These are phyloP conservation scores for Cryptosporidium ryanae DNA, from an alignment of 169 alveolate genomes.

Conservation along the genomic window DNA sequence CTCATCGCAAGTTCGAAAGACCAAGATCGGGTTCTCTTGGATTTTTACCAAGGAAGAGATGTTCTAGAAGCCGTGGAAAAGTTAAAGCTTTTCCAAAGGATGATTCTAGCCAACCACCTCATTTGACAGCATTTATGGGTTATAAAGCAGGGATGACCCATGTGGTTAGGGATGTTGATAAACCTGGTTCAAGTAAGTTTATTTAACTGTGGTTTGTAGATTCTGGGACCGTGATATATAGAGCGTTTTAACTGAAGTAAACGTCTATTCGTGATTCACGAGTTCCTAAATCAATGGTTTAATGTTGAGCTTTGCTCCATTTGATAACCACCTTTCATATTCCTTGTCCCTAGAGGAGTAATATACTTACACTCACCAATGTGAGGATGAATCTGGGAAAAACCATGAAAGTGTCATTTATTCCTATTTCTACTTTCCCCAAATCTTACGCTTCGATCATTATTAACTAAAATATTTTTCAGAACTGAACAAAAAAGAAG, in stretches of 20 bases:
- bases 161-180: conserved; percentile 97
- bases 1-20: conserved; percentile 99
- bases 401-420: conserved; percentile 78
- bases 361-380: conserved; percentile 48
- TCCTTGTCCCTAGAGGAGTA: conserved; percentile 76
- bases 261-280: conserved; percentile 43
- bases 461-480: not conserved
- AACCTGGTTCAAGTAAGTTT: conserved; percentile 93
- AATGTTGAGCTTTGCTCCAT: conserved; percentile 70
- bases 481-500: conserved; percentile 97
- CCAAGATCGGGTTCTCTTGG: conserved; percentile 99
- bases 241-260: conserved; percentile 42
- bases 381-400: conserved; percentile 77
- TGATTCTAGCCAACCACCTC: conserved; percentile 94
- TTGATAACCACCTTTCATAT: conserved; percentile 60
- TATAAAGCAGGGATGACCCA: conserved; percentile 99
- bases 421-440: not conserved
- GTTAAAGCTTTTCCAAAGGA: conserved; percentile 97
- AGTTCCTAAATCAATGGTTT: conserved; percentile 18
- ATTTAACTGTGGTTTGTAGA: conserved; percentile 13
- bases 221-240: conserved; percentile 7
- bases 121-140: conserved; percentile 99
- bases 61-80: conserved; percentile 91
- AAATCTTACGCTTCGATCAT: not conserved
- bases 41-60: conserved; percentile 97